Evolutionary conservation across 2,329 filamentous ascomycete genomes (phyloP).

Genomic region (Calonectria leucothoes): DNA sequence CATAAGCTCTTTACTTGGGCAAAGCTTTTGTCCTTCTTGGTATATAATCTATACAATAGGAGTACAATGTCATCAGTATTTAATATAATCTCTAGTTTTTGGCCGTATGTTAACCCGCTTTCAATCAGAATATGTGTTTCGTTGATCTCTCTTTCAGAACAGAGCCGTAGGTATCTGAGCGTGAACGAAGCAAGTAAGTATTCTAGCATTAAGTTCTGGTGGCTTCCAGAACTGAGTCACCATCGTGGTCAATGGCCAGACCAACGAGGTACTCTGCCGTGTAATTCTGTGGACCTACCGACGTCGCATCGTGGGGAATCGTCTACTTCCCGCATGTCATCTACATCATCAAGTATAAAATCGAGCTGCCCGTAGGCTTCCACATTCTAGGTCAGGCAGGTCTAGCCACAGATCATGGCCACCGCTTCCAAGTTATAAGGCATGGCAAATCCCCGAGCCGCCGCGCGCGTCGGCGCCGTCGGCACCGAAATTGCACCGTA

Average conservation of each 20-base stretch:
- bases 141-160: too few relatives aligned
- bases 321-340: slow-evolving; percentile 57
- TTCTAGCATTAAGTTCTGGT: too few relatives aligned
- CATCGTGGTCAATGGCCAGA: neutral
- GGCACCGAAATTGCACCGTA: too few relatives aligned
- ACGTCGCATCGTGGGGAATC: slow-evolving; percentile 33
- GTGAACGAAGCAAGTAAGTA: too few relatives aligned
- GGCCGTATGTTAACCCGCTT: too few relatives aligned
- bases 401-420: neutral
- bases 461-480: neutral
- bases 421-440: neutral
- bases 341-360: slow-evolving; percentile 58
- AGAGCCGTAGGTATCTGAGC: too few relatives aligned
- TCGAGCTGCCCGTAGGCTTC: slow-evolving; percentile 56
- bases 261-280: neutral
- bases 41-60: neutral
- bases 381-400: neutral
- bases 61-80: neutral
- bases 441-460: neutral
- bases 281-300: neutral
- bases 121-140: too few relatives aligned
- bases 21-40: neutral
- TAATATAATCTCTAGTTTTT: neutral
- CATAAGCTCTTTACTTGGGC: neutral
- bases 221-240: neutral